Percentiles rank a stretch among this genome's conserved stretches.
Conservation (phyloP, 169 alveolate genomes). For the Theileria parva region DNA sequence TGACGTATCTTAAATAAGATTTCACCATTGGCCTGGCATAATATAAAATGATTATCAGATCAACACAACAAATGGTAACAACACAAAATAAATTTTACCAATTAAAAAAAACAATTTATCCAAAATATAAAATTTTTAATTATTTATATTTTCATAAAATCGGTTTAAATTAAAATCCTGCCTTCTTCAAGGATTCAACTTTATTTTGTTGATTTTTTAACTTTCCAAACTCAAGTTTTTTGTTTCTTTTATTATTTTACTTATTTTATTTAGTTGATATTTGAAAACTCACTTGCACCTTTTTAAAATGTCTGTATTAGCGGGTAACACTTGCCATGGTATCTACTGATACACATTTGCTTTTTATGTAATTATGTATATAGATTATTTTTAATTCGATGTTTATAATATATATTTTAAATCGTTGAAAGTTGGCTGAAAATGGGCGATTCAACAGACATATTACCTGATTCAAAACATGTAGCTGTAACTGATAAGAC, state of each 20-base stretch:
- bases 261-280: no score
- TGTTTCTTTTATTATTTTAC: not conserved
- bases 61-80: not conserved
- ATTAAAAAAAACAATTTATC: no score
- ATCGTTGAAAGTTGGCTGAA: not conserved
- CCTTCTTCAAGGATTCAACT: not conserved
- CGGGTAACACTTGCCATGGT: not conserved
- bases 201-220: not conserved
- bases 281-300: not conserved
- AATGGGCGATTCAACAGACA: not conserved
- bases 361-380: not conserved
- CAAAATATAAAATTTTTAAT: no score
- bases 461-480: not conserved
- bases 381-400: not conserved
- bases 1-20: conserved; percentile 56
- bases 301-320: not conserved
- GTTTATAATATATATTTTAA: no score
- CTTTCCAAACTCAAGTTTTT: not conserved
- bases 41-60: not conserved
- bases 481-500: not conserved
- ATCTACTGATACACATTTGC: not conserved
- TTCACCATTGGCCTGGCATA: conserved; percentile 40
- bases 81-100: not conserved
- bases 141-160: no score
- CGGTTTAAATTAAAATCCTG: not conserved